A percentile compares a stretch with the other conserved stretches of the same genome.
phyloP scores from a whole-genome alignment of 148 eudicot species.

The Cornus controversa region DNA sequence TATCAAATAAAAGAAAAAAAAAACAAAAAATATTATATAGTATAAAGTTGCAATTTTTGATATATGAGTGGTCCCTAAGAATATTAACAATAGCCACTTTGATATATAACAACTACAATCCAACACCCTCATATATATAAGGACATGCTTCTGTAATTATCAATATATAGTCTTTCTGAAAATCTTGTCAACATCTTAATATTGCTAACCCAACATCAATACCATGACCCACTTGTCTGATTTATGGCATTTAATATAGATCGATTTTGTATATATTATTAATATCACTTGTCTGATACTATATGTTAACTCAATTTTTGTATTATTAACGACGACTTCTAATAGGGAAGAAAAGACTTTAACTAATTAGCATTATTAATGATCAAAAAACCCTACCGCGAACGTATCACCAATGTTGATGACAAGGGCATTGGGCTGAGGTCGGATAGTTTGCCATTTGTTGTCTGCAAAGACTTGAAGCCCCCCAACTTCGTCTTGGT shows the following conservation, averaged over 20 bases:
- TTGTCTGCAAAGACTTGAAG: constrained; percentile 39
- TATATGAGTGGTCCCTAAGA: not conserved
- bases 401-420: constrained; percentile 52
- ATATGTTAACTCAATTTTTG: too few relatives aligned
- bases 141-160: not conserved
- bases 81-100: too few relatives aligned
- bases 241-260: not conserved
- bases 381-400: constrained; percentile 30
- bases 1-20: too few relatives aligned
- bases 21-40: too few relatives aligned
- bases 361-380: too few relatives aligned
- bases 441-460: constrained; percentile 42
- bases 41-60: not conserved
- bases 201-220: not conserved
- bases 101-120: constrained; percentile 7
- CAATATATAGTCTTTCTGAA: not conserved
- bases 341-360: not conserved
- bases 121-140: constrained; percentile 5
- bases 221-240: not conserved
- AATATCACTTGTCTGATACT: too few relatives aligned
- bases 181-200: not conserved
- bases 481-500: constrained; percentile 52
- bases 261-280: too few relatives aligned
- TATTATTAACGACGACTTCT: too few relatives aligned
- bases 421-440: constrained; percentile 36